Base-by-base conservation (phyloP, 2,329 filamentous ascomycete species). In the Phialocephala sp. region DNA sequence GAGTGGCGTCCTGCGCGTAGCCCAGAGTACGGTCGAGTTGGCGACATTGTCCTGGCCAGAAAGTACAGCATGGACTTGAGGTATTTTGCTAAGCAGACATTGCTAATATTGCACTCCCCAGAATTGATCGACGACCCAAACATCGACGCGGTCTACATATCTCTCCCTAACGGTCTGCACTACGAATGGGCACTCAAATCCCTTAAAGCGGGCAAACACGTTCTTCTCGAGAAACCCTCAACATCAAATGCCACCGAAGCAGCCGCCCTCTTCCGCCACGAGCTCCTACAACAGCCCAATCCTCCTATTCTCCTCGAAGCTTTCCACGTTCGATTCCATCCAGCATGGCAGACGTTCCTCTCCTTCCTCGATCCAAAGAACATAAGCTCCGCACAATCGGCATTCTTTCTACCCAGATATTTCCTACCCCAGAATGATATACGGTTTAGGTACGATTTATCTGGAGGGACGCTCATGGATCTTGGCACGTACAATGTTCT, bases 251-350 rank as follows among this genome's bases (percentile, higher is more conserved):
- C 27, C 8, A 27, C 50, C 20, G 64, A 68, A 56, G 83, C 83
- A 2, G 71, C 73, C 20, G 67, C 70, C 0, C 77, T 86, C 18
- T 85, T 85, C 71, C 74, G 71, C 36, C 75, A 76, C 22, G 77
- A 79, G 0, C 65, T 78, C 15, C 69, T 81, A 54, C 66, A 67
- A 35, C 59, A 71, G 0, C 72, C 76, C 0, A 70, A 74, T 18
- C 77, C 78, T 0, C 84, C 81, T 0, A 77, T 86, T 0, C 73
- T 85, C 2, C 77, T 87, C 3, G 85, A 87, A 74, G 84, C 84
- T 2, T 81, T 83, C 64, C 84, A 86, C 70, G 78, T 79, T 65
- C 76, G 79, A 32, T 86, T 87, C 71, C 80, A 84, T 66, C 84
- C 84, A 0, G 77, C 79, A 1, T 83, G 80, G 77, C 74, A 78